phyloP scores from a whole-genome alignment of 2,329 filamentous ascomycete species.

The Cytospora leucostoma region DNA sequence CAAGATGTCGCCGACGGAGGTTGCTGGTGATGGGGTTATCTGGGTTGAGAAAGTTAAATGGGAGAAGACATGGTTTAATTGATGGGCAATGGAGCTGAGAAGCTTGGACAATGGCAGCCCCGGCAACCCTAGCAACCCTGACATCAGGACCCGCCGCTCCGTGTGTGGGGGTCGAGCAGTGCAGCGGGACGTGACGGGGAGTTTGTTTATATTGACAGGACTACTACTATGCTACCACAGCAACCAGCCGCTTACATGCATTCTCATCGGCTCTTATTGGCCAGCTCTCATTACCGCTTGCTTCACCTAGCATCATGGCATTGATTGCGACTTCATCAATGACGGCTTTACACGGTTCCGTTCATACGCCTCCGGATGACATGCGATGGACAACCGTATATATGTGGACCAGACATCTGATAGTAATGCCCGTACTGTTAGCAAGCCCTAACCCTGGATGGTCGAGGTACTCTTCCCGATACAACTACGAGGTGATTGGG shows the following conservation, averaged over 20 bases:
- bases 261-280: conserved; percentile 7
- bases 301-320: conserved; percentile 5
- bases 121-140: neutral
- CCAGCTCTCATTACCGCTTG: conserved; percentile 16
- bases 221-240: conserved; percentile 10
- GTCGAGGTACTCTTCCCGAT: too few species aligned
- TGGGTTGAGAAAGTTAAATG: neutral
- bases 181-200: conserved; percentile 17
- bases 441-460: too few species aligned
- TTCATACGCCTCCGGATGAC: neutral
- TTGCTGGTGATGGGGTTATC: neutral
- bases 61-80: neutral
- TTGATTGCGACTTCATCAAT: conserved; percentile 4
- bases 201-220: conserved; percentile 21
- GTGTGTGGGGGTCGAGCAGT: conserved; percentile 22
- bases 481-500: too few species aligned
- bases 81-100: neutral
- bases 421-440: too few species aligned
- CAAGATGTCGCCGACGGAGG: neutral
- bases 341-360: neutral
- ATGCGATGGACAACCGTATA: too few species aligned
- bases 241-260: conserved; percentile 9
- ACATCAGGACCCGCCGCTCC: conserved; percentile 3
- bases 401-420: too few species aligned
- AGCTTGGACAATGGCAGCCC: neutral